Conservation (phyloP, 2,329 filamentous ascomycete species). For the Ceratocystis albifundus region DNA sequence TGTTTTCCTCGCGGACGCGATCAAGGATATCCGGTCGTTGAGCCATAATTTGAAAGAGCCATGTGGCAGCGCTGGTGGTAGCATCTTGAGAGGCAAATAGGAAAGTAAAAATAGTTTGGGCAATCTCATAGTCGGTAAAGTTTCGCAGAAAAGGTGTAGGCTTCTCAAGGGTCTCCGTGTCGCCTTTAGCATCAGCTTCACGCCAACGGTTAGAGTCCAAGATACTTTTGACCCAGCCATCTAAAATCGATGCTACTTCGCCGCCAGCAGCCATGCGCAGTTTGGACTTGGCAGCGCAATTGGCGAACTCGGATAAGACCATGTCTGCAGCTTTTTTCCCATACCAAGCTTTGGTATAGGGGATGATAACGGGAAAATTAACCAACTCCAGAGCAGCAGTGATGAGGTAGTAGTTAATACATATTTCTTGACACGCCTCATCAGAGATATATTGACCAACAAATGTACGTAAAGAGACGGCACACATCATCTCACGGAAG, state of each 20-base stretch:
- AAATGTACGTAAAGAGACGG: slow-evolving; percentile 91
- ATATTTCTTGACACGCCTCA: slow-evolving; percentile 81
- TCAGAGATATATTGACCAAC: slow-evolving; percentile 91
- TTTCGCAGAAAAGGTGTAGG: slow-evolving; percentile 70
- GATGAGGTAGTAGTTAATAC: slow-evolving; percentile 93
- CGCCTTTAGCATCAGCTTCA: slow-evolving; percentile 62
- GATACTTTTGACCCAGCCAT: slow-evolving; percentile 85
- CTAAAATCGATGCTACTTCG: slow-evolving; percentile 83
- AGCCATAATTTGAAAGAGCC: slow-evolving; percentile 89
- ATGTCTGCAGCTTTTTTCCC: slow-evolving; percentile 92
- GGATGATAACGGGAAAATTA: slow-evolving; percentile 94
- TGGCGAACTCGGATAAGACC: slow-evolving; percentile 78
- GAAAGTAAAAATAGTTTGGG: slow-evolving; percentile 90
- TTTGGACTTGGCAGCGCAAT: slow-evolving; percentile 88
- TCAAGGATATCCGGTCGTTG: slow-evolving; percentile 88
- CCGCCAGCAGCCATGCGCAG: slow-evolving; percentile 82
- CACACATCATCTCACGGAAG: slow-evolving; percentile 91
- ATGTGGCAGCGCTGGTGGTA: slow-evolving; percentile 83
- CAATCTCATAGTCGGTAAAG: slow-evolving; percentile 83
- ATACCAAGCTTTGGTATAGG: slow-evolving; percentile 92
- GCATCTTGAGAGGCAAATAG: slow-evolving; percentile 96
- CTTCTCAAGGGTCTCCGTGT: slow-evolving; percentile 61
- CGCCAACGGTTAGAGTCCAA: slow-evolving; percentile 73
- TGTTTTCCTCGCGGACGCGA: slow-evolving; percentile 83
- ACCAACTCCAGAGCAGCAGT: slow-evolving; percentile 92